Evolutionary conservation across 1,284 basidiomycete species (phyloP).

Genomic region (Porodaedalea pini): DNA sequence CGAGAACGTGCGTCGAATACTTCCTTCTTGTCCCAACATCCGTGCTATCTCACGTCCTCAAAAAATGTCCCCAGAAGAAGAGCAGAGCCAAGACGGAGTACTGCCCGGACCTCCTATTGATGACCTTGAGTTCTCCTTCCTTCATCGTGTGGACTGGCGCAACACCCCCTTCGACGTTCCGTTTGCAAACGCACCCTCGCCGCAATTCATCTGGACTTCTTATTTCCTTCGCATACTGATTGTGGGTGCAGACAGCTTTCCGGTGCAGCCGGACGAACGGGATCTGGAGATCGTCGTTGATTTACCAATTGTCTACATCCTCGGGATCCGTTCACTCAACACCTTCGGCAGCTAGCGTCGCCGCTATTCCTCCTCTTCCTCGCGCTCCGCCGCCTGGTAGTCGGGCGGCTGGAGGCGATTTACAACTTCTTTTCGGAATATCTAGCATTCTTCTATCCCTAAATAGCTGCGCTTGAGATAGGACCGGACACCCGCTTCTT

Average conservation of each 20-base stretch:
- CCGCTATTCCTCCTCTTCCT: not conserved
- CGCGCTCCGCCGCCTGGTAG: conserved; percentile 2
- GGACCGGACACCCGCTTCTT: not conserved
- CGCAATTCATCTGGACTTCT: not conserved
- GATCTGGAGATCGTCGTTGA: not conserved
- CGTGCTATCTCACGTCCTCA: not conserved
- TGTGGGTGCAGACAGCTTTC: not conserved
- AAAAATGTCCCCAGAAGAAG: no score
- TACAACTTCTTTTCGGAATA: not conserved
- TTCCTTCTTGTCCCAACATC: conserved; percentile 6
- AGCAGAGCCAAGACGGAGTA: no score
- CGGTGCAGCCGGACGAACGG: not conserved
- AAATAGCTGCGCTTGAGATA: not conserved
- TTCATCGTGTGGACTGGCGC: conserved; percentile 1
- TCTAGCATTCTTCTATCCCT: not conserved
- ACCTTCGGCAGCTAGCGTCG: not conserved
- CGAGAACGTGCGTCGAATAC: not conserved
- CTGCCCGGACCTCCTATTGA: not conserved
- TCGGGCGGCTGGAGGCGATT: not conserved
- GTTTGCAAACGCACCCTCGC: not conserved
- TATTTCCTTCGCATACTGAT: conserved; percentile 1
- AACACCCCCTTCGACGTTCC: not conserved
- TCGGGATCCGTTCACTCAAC: not conserved
- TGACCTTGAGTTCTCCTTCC: not conserved
- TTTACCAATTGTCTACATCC: conserved; percentile 8